Percentiles rank a stretch among this genome's conserved stretches.
phyloP scores from a whole-genome alignment of 257 asterid species.

The Solanum clarkiae region DNA sequence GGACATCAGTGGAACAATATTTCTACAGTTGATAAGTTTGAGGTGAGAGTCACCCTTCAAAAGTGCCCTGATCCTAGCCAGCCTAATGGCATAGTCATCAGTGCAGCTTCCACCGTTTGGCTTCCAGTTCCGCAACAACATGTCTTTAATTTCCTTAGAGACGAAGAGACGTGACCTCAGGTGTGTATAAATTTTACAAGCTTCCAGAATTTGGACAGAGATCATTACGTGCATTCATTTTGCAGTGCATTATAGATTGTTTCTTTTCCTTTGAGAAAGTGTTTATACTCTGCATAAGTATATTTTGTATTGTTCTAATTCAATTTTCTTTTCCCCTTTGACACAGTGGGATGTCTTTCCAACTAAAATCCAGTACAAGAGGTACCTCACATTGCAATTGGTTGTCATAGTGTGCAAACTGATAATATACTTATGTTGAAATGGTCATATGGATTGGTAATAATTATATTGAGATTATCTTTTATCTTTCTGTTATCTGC shows the following conservation, averaged over 20 bases:
- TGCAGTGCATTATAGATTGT: neutral
- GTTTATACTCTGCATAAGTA: neutral
- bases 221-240: neutral
- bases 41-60: conserved; percentile 68
- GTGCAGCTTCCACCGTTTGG: conserved; percentile 95
- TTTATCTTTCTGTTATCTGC: neutral
- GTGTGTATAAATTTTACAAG: conserved; percentile 8
- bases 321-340: neutral
- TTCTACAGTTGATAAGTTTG: conserved; percentile 46
- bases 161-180: conserved; percentile 77
- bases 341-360: conserved; percentile 89
- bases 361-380: conserved; percentile 86
- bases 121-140: conserved; percentile 58
- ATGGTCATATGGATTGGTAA: neutral
- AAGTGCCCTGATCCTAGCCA: conserved; percentile 70
- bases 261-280: neutral
- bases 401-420: neutral
- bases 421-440: neutral
- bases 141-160: conserved; percentile 65
- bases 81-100: conserved; percentile 70
- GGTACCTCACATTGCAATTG: conserved; percentile 58
- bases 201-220: neutral
- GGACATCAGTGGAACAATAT: conserved; percentile 72
- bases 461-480: neutral
- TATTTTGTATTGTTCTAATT: neutral